phyloP scores from a whole-genome alignment of 2,329 filamentous ascomycete species.

The Zasmidium citrigriseum region DNA sequence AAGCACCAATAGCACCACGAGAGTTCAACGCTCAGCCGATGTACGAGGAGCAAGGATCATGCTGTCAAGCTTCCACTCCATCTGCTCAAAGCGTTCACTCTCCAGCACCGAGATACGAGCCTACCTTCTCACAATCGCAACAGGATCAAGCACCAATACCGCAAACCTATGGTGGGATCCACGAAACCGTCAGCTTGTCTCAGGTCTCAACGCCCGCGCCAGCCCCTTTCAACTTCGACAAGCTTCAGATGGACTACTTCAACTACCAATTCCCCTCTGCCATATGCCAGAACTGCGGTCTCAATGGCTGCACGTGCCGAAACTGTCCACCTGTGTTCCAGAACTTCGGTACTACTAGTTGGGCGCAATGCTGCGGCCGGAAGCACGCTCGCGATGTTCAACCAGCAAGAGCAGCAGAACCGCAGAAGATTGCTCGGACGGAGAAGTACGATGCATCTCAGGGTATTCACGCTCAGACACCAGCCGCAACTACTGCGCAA shows the following conservation, averaged over 20 bases:
- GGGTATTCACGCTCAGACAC: not conserved
- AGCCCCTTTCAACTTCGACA: conserved; percentile 29
- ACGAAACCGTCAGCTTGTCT: conserved; percentile 7
- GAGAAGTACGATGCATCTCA: conserved; percentile 4
- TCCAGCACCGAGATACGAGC: conserved; percentile 7
- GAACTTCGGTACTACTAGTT: conserved; percentile 30
- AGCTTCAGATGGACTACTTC: conserved; percentile 30
- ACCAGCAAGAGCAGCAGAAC: conserved; percentile 15
- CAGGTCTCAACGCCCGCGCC: conserved; percentile 13
- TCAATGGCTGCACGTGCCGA: conserved; percentile 35
- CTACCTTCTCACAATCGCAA: conserved; percentile 8
- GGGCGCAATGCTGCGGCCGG: conserved; percentile 36
- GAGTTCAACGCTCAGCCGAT: conserved; percentile 19
- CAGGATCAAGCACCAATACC: conserved; percentile 9
- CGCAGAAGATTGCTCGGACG: conserved; percentile 16
- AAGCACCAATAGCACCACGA: conserved; percentile 24
- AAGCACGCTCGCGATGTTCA: conserved; percentile 33
- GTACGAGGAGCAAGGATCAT: conserved; percentile 23
- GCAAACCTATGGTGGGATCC: conserved; percentile 3
- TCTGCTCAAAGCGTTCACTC: conserved; percentile 13
- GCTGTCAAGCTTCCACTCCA: conserved; percentile 27
- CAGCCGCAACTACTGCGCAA: not conserved
- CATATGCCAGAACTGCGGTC: conserved; percentile 37
- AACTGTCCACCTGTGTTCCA: conserved; percentile 37
- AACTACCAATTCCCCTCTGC: conserved; percentile 34